Base-by-base conservation (phyloP, 1,284 basidiomycete genomes). In the Phaffia rhodozyma region DNA sequence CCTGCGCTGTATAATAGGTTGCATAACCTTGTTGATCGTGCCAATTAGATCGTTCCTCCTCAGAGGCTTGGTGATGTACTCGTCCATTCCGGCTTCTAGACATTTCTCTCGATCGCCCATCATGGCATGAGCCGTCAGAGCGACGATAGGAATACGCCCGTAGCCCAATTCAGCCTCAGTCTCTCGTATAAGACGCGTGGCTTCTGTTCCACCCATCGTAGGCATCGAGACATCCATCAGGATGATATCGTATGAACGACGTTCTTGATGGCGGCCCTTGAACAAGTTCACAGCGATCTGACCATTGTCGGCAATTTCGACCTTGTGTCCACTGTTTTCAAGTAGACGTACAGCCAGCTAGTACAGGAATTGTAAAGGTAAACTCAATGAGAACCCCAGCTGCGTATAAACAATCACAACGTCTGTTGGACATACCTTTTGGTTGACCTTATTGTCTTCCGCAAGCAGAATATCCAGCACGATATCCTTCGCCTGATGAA, bases 201-300 rank as follows among this genome's bases (percentile, higher is more conserved):
- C 89, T 72, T 91, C 87, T 84, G 90, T 89, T 69, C 89, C 89
- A 68, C 89, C 89, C 76, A 80, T 75, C 34, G 93, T 86, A 18
- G 91, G 92, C 92, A 96, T 96, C 4, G 89, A 93, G 23, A 97
- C 89, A 72, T 98, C 94, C 96, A 98, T 97, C 38, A 92, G 80
- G 69, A 93, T 89, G 69, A 93, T 86, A 74, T 92, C 86, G 72
- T 89, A 92, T 25, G 87, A 86, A 71, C 82, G 82, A 69, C 78
- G 81, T 70, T 85, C 84, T 65, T 84, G 81, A 23, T 86, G 81
- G 50, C 89, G 78, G 62, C 82, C 80, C 78, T 91, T 91, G 78
- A 91, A 91, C 58, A 87, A 86, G 73, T 92, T 87, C 20, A 94
- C 84, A 0, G 91, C 91, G 66, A 92, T 65, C 34, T 65, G 59